Evolutionary conservation across 768 basidiomycete species (phyloP).

Genomic region (Lactifluus volemus): DNA sequence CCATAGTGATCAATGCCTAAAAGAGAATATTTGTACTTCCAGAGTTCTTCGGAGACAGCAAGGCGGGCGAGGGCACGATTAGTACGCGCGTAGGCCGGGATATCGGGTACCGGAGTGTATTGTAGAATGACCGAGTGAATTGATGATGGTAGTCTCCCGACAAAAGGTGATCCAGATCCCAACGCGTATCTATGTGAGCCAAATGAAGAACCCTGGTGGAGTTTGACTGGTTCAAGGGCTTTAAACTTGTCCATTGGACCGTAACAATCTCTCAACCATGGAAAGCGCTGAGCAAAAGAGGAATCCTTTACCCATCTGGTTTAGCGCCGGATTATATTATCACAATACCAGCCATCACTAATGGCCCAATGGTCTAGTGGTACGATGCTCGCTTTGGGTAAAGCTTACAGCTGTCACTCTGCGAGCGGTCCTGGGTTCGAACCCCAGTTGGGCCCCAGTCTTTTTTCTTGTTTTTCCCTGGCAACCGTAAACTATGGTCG

Average conservation of each 20-base stretch:
- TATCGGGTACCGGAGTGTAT: slow-evolving; percentile 69
- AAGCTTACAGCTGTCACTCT: slow-evolving; percentile 17
- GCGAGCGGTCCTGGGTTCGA: slow-evolving; percentile 46
- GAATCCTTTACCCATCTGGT: slow-evolving; percentile 1
- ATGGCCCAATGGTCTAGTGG: slow-evolving; percentile 38
- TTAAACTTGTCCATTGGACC: slow-evolving; percentile 72
- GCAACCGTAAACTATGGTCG: too few species aligned
- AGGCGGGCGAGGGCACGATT: slow-evolving; percentile 57
- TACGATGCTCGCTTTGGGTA: slow-evolving; percentile 46
- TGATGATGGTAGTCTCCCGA: slow-evolving; percentile 75
- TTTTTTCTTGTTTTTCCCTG: neutral
- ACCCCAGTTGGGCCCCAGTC: slow-evolving; percentile 36
- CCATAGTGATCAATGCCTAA: slow-evolving; percentile 42
- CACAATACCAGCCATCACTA: slow-evolving; percentile 1
- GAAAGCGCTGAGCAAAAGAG: neutral
- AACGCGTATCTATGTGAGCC: neutral
- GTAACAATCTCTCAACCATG: neutral
- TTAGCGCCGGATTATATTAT: neutral
- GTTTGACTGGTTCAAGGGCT: slow-evolving; percentile 60
- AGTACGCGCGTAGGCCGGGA: slow-evolving; percentile 64
- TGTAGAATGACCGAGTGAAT: slow-evolving; percentile 68
- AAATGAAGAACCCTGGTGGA: slow-evolving; percentile 25
- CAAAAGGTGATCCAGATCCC: slow-evolving; percentile 27
- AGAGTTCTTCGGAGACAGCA: slow-evolving; percentile 62
- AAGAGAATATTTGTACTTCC: slow-evolving; percentile 65